Percentiles rank a stretch among this genome's conserved stretches.
These are phyloP conservation scores for Penicillium sp. DNA, from an alignment of 2,329 filamentous ascomycete species.

Conservation along the genomic window DNA sequence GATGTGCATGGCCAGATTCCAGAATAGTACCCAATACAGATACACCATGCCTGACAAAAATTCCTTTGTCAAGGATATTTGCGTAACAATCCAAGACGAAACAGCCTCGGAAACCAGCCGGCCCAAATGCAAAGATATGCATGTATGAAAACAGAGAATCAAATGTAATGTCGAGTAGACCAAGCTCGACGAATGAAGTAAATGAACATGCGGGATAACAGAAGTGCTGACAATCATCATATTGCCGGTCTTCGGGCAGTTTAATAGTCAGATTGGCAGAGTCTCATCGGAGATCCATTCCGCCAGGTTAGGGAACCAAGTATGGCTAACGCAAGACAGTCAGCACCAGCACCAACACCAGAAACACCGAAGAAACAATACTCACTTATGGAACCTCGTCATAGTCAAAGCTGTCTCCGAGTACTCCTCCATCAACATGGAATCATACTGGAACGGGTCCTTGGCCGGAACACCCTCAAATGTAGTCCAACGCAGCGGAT, in stretches of 20 bases:
- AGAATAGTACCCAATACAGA: not conserved
- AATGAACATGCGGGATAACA: not conserved
- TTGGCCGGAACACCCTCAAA: slow-evolving; percentile 72
- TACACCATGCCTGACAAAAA: not conserved
- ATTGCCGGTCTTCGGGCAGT: slow-evolving; percentile 9
- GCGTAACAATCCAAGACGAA: not conserved
- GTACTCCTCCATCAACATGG: slow-evolving; percentile 43
- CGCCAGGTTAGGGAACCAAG: slow-evolving; percentile 33
- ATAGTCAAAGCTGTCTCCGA: slow-evolving; percentile 33
- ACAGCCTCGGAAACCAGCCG: not conserved
- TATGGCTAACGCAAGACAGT: slow-evolving; percentile 32
- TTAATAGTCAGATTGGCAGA: slow-evolving; percentile 7
- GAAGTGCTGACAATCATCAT: slow-evolving; percentile 6
- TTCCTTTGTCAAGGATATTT: not conserved
- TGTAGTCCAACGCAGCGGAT: slow-evolving; percentile 68
- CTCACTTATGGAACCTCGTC: slow-evolving; percentile 40
- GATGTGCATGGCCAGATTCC: not conserved
- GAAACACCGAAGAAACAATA: slow-evolving; percentile 12
- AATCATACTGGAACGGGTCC: slow-evolving; percentile 56
- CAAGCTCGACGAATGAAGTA: not conserved
- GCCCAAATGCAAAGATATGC: not conserved
- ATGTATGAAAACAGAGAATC: not conserved
- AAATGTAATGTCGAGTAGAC: not conserved
- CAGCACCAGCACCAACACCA: slow-evolving; percentile 3
- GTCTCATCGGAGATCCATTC: slow-evolving; percentile 35